phyloP scores from a whole-genome alignment of 495 filamentous ascomycete species.

The Penicillium arizonense region DNA sequence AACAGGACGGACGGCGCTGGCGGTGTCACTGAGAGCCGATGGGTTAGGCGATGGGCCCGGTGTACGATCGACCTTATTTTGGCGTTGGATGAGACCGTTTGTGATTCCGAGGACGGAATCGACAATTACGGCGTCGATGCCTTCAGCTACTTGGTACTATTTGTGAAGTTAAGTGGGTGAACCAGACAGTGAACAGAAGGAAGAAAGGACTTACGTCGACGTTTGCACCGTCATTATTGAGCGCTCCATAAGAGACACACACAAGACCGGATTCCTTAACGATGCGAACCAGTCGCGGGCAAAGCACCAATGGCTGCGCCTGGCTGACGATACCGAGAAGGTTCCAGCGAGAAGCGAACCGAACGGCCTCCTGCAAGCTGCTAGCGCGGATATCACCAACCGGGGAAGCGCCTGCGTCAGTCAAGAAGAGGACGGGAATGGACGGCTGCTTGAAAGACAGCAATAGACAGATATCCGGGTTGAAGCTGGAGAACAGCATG shows the following conservation, averaged over 20 bases:
- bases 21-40: constrained; percentile 11
- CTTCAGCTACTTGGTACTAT: constrained; percentile 87
- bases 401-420: constrained; percentile 72
- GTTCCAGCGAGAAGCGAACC: constrained; percentile 94
- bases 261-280: constrained; percentile 93
- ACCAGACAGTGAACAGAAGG: not conserved
- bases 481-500: constrained; percentile 94
- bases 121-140: constrained; percentile 96
- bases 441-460: constrained; percentile 95
- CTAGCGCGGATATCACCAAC: constrained; percentile 89
- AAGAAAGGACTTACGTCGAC: constrained; percentile 64
- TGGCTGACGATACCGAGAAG: constrained; percentile 84
- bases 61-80: constrained; percentile 28
- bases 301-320: constrained; percentile 80
- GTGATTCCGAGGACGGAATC: constrained; percentile 85
- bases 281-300: constrained; percentile 89
- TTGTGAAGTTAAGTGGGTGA: not conserved
- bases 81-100: constrained; percentile 59
- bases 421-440: constrained; percentile 92
- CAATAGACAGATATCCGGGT: constrained; percentile 92
- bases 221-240: constrained; percentile 83
- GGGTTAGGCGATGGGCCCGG: constrained; percentile 28
- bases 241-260: constrained; percentile 87
- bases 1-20: constrained; percentile 27
- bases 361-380: constrained; percentile 90